Evolutionary conservation across 495 filamentous ascomycete species (phyloP), one percentile per base, ranked within the genome.

Genomic region (Penicillium mononematosum): DNA sequence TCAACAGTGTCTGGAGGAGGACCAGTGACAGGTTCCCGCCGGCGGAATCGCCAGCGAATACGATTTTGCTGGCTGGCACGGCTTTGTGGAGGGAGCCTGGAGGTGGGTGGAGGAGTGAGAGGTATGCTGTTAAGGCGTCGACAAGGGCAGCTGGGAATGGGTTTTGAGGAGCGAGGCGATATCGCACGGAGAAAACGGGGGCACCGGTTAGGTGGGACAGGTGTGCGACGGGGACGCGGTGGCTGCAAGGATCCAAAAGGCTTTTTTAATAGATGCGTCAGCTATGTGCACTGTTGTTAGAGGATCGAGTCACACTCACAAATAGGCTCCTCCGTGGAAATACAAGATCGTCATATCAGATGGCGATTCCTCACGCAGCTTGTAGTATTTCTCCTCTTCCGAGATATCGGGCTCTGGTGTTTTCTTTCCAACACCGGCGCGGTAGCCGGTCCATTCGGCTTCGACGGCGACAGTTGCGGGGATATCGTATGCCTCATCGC

Each of bases 301-400:
- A 22, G 46, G 17, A 0, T 61, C 12, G 6, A 8, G 27, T 12
- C 10, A 10, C 27, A 70, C 73, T 67, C 54, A 81, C 79, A 74
- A 91, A 73, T 89, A 88, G n/a, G 86, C 91, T 31, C 93, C 93
- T 43, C 93, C 93, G 67, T 98, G 93, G 68, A 96, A 86, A 66
- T 91, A 96, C 27, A 96, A 74, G 1, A 96, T 71, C 0, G 89
- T 92, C 34, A 81, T 81, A n/a, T 83, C 77, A 22, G 76, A 82
- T 10, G 70, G 80, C 25, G 83, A 79, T 43, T 95, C 91, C 61
- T 80, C 82, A 76, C 89, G 86, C 74, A 97, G 67, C 48, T 80
- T 78, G 47, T 72, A 73, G 69, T 91, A 97, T 64, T 90, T 91
- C 59, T 86, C 79, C 49, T 77, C 73, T 61, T 96, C 88, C 1